Percentiles rank a stretch among this genome's conserved stretches.
Evolutionary conservation across 768 basidiomycete species (phyloP).

Genomic region (Lanmaoa rubissima): DNA sequence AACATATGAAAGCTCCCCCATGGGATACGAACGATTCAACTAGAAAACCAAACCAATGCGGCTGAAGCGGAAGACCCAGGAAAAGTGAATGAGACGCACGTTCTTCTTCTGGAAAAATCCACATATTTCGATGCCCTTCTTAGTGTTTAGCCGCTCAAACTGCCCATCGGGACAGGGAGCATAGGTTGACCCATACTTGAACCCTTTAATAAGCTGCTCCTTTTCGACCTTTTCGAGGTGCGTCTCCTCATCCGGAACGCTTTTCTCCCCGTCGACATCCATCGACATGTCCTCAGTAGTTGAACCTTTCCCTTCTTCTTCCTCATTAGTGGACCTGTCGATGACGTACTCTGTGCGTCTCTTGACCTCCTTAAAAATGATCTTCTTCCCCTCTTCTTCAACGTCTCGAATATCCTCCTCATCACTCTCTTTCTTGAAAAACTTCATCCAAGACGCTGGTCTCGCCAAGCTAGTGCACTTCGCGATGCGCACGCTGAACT

Average conservation of each 20-base stretch:
- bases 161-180: constrained; percentile 84
- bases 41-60: constrained; percentile 28
- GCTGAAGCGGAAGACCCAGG: background rate
- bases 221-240: constrained; percentile 61
- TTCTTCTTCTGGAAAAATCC: constrained; percentile 74
- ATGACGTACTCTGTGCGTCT: constrained; percentile 56
- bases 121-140: constrained; percentile 83
- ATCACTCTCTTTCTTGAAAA: constrained; percentile 34
- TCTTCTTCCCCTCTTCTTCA: constrained; percentile 30
- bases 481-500: constrained; percentile 68
- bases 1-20: constrained; percentile 85
- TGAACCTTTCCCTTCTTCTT: constrained; percentile 26
- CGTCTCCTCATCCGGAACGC: constrained; percentile 35
- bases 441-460: constrained; percentile 72
- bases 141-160: constrained; percentile 70
- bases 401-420: constrained; percentile 28
- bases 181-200: constrained; percentile 89
- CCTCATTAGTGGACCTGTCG: constrained; percentile 42
- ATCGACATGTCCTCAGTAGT: constrained; percentile 14
- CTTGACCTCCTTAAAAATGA: constrained; percentile 40
- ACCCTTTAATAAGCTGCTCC: constrained; percentile 76
- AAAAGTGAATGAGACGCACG: constrained; percentile 39
- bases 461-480: constrained; percentile 75
- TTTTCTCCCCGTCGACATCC: constrained; percentile 32
- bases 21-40: constrained; percentile 79